phyloP scores from a whole-genome alignment of 106 monocot genomes.

The Alisma plantagoaquatica region DNA sequence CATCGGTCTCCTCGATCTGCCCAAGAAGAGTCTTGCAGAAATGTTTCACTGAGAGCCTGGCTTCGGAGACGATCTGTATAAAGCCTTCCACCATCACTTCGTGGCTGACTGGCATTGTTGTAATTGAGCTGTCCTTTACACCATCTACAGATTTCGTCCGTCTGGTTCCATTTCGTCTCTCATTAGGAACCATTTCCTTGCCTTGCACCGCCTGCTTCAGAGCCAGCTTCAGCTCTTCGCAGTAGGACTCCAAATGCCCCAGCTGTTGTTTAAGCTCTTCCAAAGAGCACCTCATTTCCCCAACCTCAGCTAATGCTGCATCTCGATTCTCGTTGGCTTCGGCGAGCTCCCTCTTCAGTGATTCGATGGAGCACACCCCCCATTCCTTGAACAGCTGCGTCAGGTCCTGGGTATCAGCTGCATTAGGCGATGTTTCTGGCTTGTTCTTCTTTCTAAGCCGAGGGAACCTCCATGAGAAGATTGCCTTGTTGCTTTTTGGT shows the following conservation, averaged over 20 bases:
- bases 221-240: constrained; percentile 76
- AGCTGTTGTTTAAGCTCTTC: constrained; percentile 64
- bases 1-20: constrained; percentile 35
- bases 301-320: constrained; percentile 55
- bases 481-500: constrained; percentile 1
- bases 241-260: constrained; percentile 52
- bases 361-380: constrained; percentile 26
- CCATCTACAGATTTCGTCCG: constrained; percentile 35
- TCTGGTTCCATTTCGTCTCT: constrained; percentile 24
- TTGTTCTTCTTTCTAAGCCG: constrained; percentile 15
- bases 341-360: constrained; percentile 59
- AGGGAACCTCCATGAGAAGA: constrained; percentile 19
- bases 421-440: constrained; percentile 2
- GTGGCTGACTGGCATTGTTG: constrained; percentile 65
- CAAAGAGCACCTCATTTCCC: constrained; percentile 66
- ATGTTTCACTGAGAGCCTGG: constrained; percentile 78
- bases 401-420: constrained; percentile 1
- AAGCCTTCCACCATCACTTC: constrained; percentile 97
- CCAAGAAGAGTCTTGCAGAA: constrained; percentile 65
- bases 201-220: constrained; percentile 42
- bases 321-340: constrained; percentile 64
- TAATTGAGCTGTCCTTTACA: constrained; percentile 12
- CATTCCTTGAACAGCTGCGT: constrained; percentile 4
- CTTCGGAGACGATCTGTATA: constrained; percentile 82
- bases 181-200: constrained; percentile 18